These are phyloP conservation scores for Hericium erinaceus DNA, from an alignment of 768 basidiomycete species.

Conservation along the genomic window DNA sequence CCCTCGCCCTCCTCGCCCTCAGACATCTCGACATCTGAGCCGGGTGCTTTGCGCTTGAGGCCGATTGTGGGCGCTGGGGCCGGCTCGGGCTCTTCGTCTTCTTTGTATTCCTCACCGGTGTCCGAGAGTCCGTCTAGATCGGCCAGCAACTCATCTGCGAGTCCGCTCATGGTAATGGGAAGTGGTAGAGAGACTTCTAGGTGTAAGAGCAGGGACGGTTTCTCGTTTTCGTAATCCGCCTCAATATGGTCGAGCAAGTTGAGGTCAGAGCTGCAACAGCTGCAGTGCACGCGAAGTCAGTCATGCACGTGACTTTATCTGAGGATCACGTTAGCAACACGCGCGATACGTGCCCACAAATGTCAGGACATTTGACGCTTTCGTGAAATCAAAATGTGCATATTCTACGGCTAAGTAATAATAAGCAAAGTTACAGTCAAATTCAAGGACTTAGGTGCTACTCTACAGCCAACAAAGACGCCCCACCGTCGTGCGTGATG, in stretches of 20 bases:
- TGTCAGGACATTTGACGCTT: too few species aligned
- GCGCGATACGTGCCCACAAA: too few species aligned
- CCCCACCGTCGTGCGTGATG: constrained; percentile 57
- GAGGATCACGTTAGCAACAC: too few species aligned
- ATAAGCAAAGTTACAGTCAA: too few species aligned
- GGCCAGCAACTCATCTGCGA: constrained; percentile 88
- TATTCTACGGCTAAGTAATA: too few species aligned
- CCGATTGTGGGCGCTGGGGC: constrained; percentile 22
- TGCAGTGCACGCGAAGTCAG: too few species aligned
- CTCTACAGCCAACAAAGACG: constrained; percentile 37
- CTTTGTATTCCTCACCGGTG: constrained; percentile 40
- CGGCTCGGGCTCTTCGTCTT: constrained; percentile 24
- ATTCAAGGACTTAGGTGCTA: too few species aligned
- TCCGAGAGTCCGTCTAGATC: constrained; percentile 84
- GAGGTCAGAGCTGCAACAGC: too few species aligned
- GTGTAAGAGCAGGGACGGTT: neutral
- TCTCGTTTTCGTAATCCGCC: too few species aligned
- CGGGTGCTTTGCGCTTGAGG: constrained; percentile 59
- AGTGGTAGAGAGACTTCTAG: neutral
- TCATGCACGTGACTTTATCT: too few species aligned
- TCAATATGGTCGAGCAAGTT: too few species aligned
- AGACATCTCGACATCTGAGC: constrained; percentile 47
- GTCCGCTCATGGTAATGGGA: constrained; percentile 48
- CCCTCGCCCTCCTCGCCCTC: constrained; percentile 36
- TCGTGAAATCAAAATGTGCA: too few species aligned